Base-by-base conservation (phyloP, 2,329 filamentous ascomycete species). In the Colletotrichum phormii region DNA sequence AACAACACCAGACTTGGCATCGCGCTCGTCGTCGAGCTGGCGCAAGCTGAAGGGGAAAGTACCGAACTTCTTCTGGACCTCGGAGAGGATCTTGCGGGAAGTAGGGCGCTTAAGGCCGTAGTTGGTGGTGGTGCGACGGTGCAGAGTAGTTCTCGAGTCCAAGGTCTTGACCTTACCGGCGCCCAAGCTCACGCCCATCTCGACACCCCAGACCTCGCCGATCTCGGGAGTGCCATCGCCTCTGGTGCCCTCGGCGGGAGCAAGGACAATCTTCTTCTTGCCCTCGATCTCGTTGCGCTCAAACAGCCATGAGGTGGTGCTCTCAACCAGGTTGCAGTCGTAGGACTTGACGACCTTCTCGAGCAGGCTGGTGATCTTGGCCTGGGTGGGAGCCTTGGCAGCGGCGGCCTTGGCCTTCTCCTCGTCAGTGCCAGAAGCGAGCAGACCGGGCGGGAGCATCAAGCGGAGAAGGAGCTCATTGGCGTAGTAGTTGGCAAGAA, bases 201-300 rank as follows among this genome's bases (percentile, higher is more conserved):
- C 97, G 67, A 99, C 94, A 84, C 97, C 97, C 97, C 97, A 99
- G 74, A 97, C 95, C 82, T 99, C 97, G 77, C 94, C 93, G 70
- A 97, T 86, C 80, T 97, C 96, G 71, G 97, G 94, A 71, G 91
- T 84, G 80, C 97, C 97, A 74, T 99, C 97, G 70, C 96, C 96
- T 87, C 95, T 97, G 81, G 93, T 91, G 76, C 94, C 94, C 79
- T 98, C 95, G 64, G 92, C 90, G 42, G 95, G 94, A 29, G 95
- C 90, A 71, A 99, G 88, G 77, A 99, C 97, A 80, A 99, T 98
- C 91, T 98, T 98, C 92, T 98, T 98, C 88, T 93, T 82, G 79
- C 94, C 94, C 87, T 99, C 97, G 76, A 99, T 98, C 85, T 99
- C 97, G 85, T 98, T 98, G 83, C 94, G 94, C 81, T 95, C 95